These are phyloP conservation scores for Aspergillus novoparasiticus DNA, from an alignment of 2,329 filamentous ascomycete genomes.

Conservation along the genomic window DNA sequence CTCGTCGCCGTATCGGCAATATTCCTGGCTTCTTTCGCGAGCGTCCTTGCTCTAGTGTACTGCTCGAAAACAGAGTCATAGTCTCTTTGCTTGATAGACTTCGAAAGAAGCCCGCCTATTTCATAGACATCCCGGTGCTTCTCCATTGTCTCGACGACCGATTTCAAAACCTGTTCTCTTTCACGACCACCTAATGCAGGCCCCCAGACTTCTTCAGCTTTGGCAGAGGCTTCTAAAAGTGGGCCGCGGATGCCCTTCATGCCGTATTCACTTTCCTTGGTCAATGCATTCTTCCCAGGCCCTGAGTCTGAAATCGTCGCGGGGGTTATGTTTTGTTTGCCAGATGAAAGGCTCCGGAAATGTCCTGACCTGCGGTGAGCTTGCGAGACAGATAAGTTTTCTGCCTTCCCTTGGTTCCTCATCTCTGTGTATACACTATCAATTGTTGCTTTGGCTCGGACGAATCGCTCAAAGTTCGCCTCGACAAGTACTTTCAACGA, in stretches of 20 bases:
- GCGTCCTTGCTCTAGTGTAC: slow-evolving; percentile 78
- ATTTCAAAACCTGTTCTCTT: slow-evolving; percentile 83
- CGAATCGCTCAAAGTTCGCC: slow-evolving; percentile 97
- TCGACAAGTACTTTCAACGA: slow-evolving; percentile 95
- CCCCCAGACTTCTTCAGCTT: slow-evolving; percentile 97
- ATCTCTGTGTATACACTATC: slow-evolving; percentile 99
- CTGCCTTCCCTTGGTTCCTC: slow-evolving; percentile 68
- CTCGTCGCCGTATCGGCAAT: slow-evolving; percentile 63
- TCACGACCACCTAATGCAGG: slow-evolving; percentile 89
- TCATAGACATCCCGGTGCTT: slow-evolving; percentile 81
- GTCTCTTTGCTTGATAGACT: slow-evolving; percentile 87
- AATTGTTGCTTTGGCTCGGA: slow-evolving; percentile 94
- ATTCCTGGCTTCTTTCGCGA: slow-evolving; percentile 74
- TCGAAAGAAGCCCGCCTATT: slow-evolving; percentile 73
- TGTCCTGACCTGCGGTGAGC: slow-evolving; percentile 64
- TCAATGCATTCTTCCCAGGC: slow-evolving; percentile 82
- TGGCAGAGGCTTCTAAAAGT: slow-evolving; percentile 84
- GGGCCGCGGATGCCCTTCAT: slow-evolving; percentile 85
- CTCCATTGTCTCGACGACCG: slow-evolving; percentile 73
- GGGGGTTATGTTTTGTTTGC: slow-evolving; percentile 43
- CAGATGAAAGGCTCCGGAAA: slow-evolving; percentile 58
- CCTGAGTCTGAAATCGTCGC: slow-evolving; percentile 48
- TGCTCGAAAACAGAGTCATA: slow-evolving; percentile 86
- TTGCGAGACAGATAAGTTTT: slow-evolving; percentile 40
- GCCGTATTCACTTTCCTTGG: slow-evolving; percentile 91